Evolutionary conservation across 495 filamentous ascomycete species (phyloP), one percentile per base, ranked within the genome.

Genomic region (Saxophila tyrrhenica): DNA sequence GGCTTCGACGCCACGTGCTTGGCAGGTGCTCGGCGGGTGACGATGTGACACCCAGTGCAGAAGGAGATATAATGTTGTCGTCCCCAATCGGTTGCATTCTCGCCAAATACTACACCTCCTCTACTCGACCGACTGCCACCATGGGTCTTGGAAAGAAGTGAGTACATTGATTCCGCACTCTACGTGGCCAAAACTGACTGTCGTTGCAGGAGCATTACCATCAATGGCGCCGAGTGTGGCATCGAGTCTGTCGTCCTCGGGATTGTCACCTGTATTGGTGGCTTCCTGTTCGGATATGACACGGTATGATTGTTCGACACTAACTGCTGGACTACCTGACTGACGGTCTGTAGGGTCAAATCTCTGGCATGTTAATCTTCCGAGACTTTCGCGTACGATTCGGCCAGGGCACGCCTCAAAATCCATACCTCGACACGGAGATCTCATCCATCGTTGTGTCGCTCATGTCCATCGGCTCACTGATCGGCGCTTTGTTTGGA

Each of bases 381-480:
- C 44, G 44, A 2, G 61, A 65, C 43, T 65, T 65, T 47, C 35
- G 60, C 21, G 15, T n/a, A 9, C 45, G 60, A 0, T 65, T 65
- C 42, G 50, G 32, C 39, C 50, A 53, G 21, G 5, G 23, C 23
- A 25, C 42, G 38, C 9, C 48, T 1, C 20, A 49, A 23, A 13
- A 53, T 25, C 16, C 52, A 21, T 35, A 42, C 17, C 57, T 62
- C 48, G 52, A 49, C 1, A 52, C 56, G 47, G 42, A 24, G 0
- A 46, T 59, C 15, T 47, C 38, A 15, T 50, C 56, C 1, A 48
- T 86, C 25, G 83, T 85, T 60, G 79, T 79, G 58, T 86, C 82
- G 24, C 83, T 87, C 61, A 75, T 86, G 23, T 86, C 83, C 25
- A 75, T 73, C 60, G 83, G 62, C 17, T 60, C 62, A 3, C 53